phyloP scores from a whole-genome alignment of 2,329 filamentous ascomycete genomes.

The Alternaria novae-zelandiae region DNA sequence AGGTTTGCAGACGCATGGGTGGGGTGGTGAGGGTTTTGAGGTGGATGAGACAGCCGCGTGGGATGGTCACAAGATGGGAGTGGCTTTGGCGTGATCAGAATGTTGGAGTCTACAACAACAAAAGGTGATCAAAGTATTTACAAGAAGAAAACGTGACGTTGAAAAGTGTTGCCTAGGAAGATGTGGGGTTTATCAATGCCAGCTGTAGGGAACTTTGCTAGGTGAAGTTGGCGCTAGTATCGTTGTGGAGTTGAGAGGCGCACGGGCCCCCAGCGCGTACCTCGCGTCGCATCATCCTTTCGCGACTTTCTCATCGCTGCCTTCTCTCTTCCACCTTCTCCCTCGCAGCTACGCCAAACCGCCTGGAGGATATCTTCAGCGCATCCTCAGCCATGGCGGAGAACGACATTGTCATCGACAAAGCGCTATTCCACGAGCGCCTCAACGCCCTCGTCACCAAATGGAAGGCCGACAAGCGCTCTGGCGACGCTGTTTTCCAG shows the following conservation, averaged over 20 bases:
- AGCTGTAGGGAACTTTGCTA: not conserved
- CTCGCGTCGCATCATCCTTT: slow-evolving; percentile 27
- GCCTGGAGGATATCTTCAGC: slow-evolving; percentile 18
- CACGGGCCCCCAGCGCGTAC: slow-evolving; percentile 23
- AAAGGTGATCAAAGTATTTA: not conserved
- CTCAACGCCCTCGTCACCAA: slow-evolving; percentile 83
- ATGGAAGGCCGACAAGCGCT: slow-evolving; percentile 96
- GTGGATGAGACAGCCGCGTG: slow-evolving; percentile 19
- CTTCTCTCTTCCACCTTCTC: slow-evolving; percentile 16
- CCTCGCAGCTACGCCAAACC: slow-evolving; percentile 20
- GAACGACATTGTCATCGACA: slow-evolving; percentile 88
- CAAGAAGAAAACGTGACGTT: not conserved
- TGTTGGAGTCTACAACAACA: not conserved
- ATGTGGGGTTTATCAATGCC: not conserved
- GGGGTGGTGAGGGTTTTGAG: not conserved
- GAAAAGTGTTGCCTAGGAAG: not conserved
- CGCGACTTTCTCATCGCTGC: slow-evolving; percentile 33
- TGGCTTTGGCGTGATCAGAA: not conserved
- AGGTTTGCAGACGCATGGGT: slow-evolving; percentile 24
- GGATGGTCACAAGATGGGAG: slow-evolving; percentile 13
- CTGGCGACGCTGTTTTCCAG: slow-evolving; percentile 82
- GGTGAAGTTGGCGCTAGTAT: slow-evolving; percentile 1
- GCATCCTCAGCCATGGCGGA: slow-evolving; percentile 59
- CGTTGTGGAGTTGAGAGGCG: slow-evolving; percentile 9
- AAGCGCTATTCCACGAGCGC: slow-evolving; percentile 90